A percentile compares a stretch with the other conserved stretches of the same genome.
phyloP scores from a whole-genome alignment of 2,329 filamentous ascomycete species.

The Orbilia ellipsospora region DNA sequence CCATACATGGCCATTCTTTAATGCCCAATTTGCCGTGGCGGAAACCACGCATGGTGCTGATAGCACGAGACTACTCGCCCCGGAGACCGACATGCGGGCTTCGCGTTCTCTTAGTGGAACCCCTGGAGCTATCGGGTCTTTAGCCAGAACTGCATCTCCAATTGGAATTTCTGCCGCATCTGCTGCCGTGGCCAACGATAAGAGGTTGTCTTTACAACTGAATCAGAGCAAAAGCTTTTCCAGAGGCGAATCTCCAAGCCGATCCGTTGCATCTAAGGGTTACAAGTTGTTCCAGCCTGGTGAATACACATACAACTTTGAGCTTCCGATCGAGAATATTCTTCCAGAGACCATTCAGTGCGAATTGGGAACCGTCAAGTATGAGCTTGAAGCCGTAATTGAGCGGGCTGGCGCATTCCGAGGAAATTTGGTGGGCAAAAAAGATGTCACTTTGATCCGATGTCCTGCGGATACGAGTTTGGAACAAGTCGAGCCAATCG shows the following conservation, averaged over 20 bases:
- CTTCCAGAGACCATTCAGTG: conserved; percentile 86
- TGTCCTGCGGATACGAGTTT: conserved; percentile 87
- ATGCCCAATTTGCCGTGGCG: conserved; percentile 73
- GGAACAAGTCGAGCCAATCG: conserved; percentile 91
- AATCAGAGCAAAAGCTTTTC: conserved; percentile 86
- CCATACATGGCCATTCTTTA: conserved; percentile 92
- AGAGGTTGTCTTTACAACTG: conserved; percentile 81
- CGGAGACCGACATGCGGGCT: conserved; percentile 59
- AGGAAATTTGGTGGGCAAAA: conserved; percentile 82
- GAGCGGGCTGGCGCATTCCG: conserved; percentile 91
- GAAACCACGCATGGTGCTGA: conserved; percentile 73
- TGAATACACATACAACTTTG: conserved; percentile 80
- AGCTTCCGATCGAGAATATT: conserved; percentile 82
- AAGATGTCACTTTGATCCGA: conserved; percentile 85
- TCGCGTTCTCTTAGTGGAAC: conserved; percentile 63
- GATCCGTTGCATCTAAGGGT: conserved; percentile 76
- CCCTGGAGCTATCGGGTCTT: conserved; percentile 60
- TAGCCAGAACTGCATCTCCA: conserved; percentile 57
- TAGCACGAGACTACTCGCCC: conserved; percentile 69
- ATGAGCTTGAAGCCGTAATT: conserved; percentile 84
- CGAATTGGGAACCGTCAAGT: conserved; percentile 85
- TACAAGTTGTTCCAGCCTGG: conserved; percentile 86
- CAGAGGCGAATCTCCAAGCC: conserved; percentile 75
- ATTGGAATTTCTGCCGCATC: conserved; percentile 60
- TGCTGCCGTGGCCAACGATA: conserved; percentile 66